These are phyloP conservation scores for Colletotrichum costaricense DNA, from an alignment of 2,329 filamentous ascomycete species.

Conservation along the genomic window DNA sequence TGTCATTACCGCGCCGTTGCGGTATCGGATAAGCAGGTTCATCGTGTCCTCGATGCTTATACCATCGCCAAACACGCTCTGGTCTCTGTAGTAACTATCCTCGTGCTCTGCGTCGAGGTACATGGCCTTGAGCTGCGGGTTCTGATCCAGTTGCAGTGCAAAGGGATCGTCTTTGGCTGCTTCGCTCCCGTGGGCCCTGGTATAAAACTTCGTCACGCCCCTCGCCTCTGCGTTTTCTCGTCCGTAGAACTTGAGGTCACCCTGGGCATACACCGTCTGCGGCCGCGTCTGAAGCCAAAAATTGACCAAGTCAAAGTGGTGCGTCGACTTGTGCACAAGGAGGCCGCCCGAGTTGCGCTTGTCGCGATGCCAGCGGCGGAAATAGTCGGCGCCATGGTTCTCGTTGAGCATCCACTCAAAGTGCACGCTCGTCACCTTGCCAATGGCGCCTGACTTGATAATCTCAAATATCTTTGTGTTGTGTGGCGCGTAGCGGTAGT, in stretches of 20 bases:
- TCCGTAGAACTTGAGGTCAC: slow-evolving; percentile 60
- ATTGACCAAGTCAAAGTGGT: slow-evolving; percentile 64
- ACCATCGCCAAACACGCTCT: slow-evolving; percentile 71
- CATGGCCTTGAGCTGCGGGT: slow-evolving; percentile 66
- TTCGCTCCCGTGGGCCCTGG: slow-evolving; percentile 61
- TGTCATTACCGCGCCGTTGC: slow-evolving; percentile 66
- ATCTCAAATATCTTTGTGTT: slow-evolving; percentile 61
- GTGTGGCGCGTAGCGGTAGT: slow-evolving; percentile 63
- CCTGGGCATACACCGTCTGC: slow-evolving; percentile 56
- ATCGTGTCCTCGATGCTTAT: slow-evolving; percentile 75
- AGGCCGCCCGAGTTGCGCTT: slow-evolving; percentile 60
- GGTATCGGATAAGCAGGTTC: slow-evolving; percentile 68
- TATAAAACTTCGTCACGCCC: slow-evolving; percentile 63
- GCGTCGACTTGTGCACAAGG: slow-evolving; percentile 61
- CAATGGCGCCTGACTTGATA: slow-evolving; percentile 56
- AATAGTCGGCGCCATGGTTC: slow-evolving; percentile 60
- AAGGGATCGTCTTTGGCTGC: slow-evolving; percentile 66
- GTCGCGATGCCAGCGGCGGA: slow-evolving; percentile 62
- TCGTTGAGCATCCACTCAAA: slow-evolving; percentile 64
- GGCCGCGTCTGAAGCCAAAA: slow-evolving; percentile 60
- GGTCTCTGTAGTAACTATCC: slow-evolving; percentile 70
- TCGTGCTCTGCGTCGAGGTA: slow-evolving; percentile 73
- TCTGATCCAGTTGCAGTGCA: slow-evolving; percentile 64
- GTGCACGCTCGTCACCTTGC: slow-evolving; percentile 56
- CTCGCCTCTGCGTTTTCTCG: slow-evolving; percentile 58